These are phyloP conservation scores for Candida glucosophila DNA, from an alignment of 1,139 yeast species.

Conservation along the genomic window DNA sequence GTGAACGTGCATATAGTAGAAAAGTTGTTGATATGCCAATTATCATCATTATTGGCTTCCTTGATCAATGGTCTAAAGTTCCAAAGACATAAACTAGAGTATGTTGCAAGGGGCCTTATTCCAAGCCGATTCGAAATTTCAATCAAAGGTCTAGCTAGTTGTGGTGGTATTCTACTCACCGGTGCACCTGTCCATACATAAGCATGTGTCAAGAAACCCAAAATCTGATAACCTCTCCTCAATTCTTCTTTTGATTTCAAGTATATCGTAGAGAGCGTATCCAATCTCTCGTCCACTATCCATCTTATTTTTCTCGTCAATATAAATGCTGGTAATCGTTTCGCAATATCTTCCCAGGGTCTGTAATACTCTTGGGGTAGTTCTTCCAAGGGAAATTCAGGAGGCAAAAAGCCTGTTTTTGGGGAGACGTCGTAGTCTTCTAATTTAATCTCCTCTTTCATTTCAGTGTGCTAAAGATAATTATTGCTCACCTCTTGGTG, in stretches of 20 bases:
- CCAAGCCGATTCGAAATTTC: conserved; percentile 50
- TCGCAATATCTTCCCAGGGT: conserved; percentile 72
- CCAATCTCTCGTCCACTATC: conserved; percentile 48
- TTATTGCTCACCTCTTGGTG: too few relatives aligned
- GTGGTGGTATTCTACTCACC: conserved; percentile 55
- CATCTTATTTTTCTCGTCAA: conserved; percentile 54
- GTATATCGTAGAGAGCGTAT: conserved; percentile 38
- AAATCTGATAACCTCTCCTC: conserved; percentile 72
- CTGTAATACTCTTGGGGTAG: conserved; percentile 56
- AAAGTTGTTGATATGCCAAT: conserved; percentile 53
- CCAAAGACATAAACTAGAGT: conserved; percentile 85
- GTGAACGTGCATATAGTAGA: conserved; percentile 82
- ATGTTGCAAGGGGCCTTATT: conserved; percentile 81
- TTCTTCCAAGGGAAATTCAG: conserved; percentile 48
- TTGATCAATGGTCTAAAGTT: conserved; percentile 65
- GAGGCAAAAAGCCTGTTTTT: conserved; percentile 71
- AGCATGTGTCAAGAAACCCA: conserved; percentile 78
- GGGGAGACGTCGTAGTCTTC: conserved; percentile 65
- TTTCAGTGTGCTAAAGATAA: too few relatives aligned
- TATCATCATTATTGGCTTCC: conserved; percentile 22
- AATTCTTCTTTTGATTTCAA: conserved; percentile 41
- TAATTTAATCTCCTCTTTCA: conserved; percentile 10
- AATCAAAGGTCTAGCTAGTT: conserved; percentile 64
- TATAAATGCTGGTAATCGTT: conserved; percentile 63
- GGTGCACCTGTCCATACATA: conserved; percentile 82